phyloP scores from a whole-genome alignment of 164 flowering plant genomes.

The Santalum album region DNA sequence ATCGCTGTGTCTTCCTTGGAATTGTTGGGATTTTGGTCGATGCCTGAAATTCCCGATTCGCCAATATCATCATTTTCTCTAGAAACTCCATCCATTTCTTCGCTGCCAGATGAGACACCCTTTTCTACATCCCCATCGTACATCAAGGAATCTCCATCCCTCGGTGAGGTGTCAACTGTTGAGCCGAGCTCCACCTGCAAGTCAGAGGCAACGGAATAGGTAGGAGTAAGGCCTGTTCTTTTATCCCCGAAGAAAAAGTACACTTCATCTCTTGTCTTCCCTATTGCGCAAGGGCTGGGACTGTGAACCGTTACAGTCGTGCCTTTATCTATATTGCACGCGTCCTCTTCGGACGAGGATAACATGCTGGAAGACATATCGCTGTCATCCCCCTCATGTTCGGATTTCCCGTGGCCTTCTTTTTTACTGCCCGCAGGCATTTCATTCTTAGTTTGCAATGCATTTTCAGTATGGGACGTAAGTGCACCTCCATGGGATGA shows the following conservation, averaged over 20 bases:
- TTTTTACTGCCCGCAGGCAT: conserved; percentile 5
- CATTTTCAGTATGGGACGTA: not conserved
- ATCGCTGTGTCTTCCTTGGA: not conserved
- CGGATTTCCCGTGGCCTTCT: not conserved
- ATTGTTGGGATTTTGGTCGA: too few relatives aligned
- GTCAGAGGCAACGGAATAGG: not conserved
- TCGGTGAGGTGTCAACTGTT: not conserved
- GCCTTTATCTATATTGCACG: not conserved
- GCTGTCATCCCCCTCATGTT: not conserved
- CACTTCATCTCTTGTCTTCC: not conserved
- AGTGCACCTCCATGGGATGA: not conserved
- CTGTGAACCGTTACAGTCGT: not conserved
- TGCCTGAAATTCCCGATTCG: not conserved
- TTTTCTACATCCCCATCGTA: not conserved
- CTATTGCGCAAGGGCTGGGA: not conserved
- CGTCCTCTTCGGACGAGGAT: not conserved
- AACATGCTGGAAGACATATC: not conserved
- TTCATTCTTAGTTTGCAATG: too few relatives aligned
- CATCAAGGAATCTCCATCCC: not conserved
- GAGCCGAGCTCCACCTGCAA: not conserved
- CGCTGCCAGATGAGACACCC: not conserved
- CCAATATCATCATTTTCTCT: not conserved
- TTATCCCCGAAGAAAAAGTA: not conserved
- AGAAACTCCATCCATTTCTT: not conserved
- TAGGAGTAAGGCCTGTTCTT: not conserved